Evolutionary conservation across 108 stramenopile genomes (phyloP).

Genomic region (Aurantiochytrium sp.): DNA sequence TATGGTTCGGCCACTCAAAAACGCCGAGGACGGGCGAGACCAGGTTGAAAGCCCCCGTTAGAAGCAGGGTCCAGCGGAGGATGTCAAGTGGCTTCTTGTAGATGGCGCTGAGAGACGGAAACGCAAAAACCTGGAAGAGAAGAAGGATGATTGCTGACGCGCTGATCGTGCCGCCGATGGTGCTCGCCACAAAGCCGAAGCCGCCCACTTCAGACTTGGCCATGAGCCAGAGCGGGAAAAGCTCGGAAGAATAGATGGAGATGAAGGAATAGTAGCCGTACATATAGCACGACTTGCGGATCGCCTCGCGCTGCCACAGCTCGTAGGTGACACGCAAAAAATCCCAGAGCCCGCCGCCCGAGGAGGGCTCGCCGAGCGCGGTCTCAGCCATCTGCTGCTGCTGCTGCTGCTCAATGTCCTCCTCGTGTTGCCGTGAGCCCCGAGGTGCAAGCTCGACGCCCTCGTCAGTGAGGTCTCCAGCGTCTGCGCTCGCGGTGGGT

Average conservation of each 20-base stretch:
- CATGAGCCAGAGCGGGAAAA: constrained; percentile 30
- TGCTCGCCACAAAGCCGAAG: not conserved
- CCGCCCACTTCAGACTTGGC: not conserved
- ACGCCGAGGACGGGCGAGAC: not conserved
- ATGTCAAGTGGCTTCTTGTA: not conserved
- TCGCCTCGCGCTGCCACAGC: not conserved
- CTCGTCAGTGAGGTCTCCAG: no score
- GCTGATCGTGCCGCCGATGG: not conserved
- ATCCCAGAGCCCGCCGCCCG: not conserved
- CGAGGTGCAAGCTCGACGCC: no score
- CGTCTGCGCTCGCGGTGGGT: no score
- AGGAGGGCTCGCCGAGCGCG: no score
- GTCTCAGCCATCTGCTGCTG: not conserved
- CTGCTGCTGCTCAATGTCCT: no score
- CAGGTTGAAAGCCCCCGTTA: not conserved
- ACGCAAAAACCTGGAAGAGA: not conserved
- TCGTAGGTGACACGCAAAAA: not conserved
- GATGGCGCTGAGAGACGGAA: not conserved
- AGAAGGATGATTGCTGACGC: not conserved
- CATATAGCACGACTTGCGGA: not conserved
- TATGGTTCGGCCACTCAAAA: not conserved
- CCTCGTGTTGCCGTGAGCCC: no score
- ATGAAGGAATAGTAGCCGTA: not conserved
- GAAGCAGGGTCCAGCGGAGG: not conserved
- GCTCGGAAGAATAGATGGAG: not conserved